Evolutionary conservation across 1,284 basidiomycete species (phyloP).

Genomic region (Marasmius fiardii): DNA sequence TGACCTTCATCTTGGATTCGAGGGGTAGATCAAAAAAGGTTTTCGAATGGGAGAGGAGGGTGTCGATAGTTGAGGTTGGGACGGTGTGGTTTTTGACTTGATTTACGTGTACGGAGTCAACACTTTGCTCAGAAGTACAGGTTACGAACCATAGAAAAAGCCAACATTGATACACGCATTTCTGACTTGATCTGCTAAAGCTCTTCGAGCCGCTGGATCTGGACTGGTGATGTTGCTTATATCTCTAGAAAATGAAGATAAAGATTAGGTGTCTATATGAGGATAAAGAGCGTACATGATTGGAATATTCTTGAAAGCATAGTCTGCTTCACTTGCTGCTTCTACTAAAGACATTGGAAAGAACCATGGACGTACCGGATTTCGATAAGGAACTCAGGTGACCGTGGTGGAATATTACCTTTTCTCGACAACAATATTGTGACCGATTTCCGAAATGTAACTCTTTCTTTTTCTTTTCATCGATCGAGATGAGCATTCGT

Average conservation of each 20-base stretch:
- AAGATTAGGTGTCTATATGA: background rate
- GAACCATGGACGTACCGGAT: too few relatives aligned
- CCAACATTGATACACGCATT: conserved; percentile 74
- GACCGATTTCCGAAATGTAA: conserved; percentile 4
- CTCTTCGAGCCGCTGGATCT: conserved; percentile 37
- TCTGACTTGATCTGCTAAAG: conserved; percentile 55
- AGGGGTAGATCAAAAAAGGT: conserved; percentile 59
- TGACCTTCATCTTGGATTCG: conserved; percentile 58
- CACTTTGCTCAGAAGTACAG: background rate
- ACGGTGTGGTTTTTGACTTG: conserved; percentile 79
- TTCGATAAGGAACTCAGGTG: background rate
- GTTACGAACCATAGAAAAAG: conserved; percentile 74
- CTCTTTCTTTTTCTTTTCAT: background rate
- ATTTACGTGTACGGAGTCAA: too few relatives aligned
- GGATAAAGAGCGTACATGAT: conserved; percentile 29
- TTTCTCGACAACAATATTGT: background rate
- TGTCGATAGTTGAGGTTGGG: conserved; percentile 41
- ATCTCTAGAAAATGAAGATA: conserved; percentile 41
- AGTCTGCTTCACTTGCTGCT: conserved; percentile 23
- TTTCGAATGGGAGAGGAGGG: conserved; percentile 45
- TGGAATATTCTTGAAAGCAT: conserved; percentile 32
- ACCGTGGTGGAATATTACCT: background rate
- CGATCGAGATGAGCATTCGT: conserved; percentile 32
- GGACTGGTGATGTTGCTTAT: conserved; percentile 41
- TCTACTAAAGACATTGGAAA: conserved; percentile 27